Base-by-base conservation (phyloP, 768 basidiomycete species). In the Cyclocybe cylindracea region DNA sequence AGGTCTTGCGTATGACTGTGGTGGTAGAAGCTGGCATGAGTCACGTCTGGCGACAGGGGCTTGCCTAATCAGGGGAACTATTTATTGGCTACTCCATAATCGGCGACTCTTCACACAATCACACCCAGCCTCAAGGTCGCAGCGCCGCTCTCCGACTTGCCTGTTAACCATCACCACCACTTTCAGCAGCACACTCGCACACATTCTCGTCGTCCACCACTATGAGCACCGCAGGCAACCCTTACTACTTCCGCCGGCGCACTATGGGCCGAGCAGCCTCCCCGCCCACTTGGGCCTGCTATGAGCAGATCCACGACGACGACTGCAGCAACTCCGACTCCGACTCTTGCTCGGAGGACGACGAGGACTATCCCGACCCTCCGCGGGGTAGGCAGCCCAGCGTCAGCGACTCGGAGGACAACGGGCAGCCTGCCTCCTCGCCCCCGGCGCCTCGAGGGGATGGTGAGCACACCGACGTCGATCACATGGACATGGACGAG, bases 261-360 rank as follows among this genome's bases (percentile, higher is more conserved):
- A 80, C 82, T 38, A 83, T 91, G 58, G 89, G 90, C 18, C 81
- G 89, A 46, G 89, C 90, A 36, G 84, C 89, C 13, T 90, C 88
- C 3, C 90, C 90, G 2, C 89, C 90, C 19, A 91, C 88, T 0
- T 91, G 89, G 89, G 89, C 89, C 9, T 92, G 89, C 78, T 92
- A 91, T 69, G 90, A 92, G 78, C 89, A 91, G 79, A 91, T 91
- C 67, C 86, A 84, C 55, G 83, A 82, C 63, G 79, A 79, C 61
- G 82, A 80, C 58, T 83, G 81, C 63, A 83, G 80, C 46, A 80
- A 84, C 55, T 80, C 76, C 51, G 76, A 69, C 56, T 82, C 81
- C 2, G 81, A 82, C 36, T 85, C 84, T 7, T 86, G 84, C 72
- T 87, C 87, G 14, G 87, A 89, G 70, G 88, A 89, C 60, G 86